phyloP scores from a whole-genome alignment of 2,329 filamentous ascomycete species.

The Cryphonectria radicalis region DNA sequence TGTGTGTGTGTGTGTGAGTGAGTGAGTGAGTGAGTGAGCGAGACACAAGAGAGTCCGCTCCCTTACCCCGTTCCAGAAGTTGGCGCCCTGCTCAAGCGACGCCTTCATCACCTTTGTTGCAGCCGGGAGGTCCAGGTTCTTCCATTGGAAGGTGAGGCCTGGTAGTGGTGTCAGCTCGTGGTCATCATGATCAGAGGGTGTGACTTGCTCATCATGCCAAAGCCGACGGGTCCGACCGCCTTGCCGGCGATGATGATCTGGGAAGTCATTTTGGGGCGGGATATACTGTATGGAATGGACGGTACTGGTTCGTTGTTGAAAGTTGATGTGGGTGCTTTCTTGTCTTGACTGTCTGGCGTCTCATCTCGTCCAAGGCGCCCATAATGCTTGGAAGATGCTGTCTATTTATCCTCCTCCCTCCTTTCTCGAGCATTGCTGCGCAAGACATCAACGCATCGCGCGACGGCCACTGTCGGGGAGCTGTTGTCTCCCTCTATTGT shows the following conservation, averaged over 20 bases:
- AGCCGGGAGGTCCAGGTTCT: slow-evolving; percentile 5
- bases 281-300: not conserved
- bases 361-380: not conserved
- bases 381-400: not conserved
- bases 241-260: slow-evolving; percentile 20
- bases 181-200: not conserved
- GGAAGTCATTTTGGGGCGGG: not conserved
- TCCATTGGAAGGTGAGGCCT: slow-evolving; percentile 21
- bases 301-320: not conserved
- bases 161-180: not conserved
- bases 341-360: not conserved
- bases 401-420: not conserved
- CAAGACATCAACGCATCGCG: not conserved
- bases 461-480: not conserved
- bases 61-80: slow-evolving; percentile 61
- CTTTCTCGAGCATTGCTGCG: not conserved
- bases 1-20: slow-evolving; percentile 37
- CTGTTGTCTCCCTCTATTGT: not conserved
- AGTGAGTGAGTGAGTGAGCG: slow-evolving; percentile 32
- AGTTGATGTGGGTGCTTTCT: not conserved
- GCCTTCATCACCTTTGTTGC: slow-evolving; percentile 23
- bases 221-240: slow-evolving; percentile 26
- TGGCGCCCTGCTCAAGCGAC: slow-evolving; percentile 50
- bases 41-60: not conserved
- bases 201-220: slow-evolving; percentile 44